Conservation (phyloP, 441 rosid species). For the Syzygium malaccense region DNA sequence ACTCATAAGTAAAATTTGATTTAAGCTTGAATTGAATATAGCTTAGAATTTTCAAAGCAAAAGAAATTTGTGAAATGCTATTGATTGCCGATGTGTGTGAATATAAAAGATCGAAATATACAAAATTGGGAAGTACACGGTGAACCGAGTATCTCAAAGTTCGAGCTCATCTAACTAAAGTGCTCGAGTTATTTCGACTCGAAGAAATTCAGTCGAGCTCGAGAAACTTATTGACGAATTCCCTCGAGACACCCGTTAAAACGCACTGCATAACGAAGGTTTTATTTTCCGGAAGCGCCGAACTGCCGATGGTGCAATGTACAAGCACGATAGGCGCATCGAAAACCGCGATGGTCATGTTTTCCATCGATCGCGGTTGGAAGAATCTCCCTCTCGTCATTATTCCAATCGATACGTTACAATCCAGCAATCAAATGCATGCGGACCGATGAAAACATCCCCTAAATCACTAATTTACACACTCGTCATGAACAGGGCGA, state of each 20-base stretch:
- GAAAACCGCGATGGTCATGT: not conserved
- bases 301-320: fast-evolving
- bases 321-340: not conserved
- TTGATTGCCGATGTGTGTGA: not conserved
- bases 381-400: not conserved
- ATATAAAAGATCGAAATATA: not conserved
- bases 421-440: too few relatives aligned
- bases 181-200: not conserved
- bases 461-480: too few relatives aligned
- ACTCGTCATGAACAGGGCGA: too few relatives aligned
- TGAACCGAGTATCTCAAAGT: not conserved
- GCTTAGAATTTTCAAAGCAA: fast-evolving
- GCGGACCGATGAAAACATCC: too few relatives aligned
- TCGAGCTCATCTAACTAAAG: fast-evolving
- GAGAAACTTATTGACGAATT: fast-evolving
- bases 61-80: fast-evolving
- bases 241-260: fast-evolving
- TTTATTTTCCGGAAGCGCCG: not conserved
- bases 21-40: not conserved
- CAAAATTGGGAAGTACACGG: too few relatives aligned
- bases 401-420: not conserved
- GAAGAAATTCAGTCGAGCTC: too few relatives aligned
- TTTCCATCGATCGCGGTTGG: not conserved
- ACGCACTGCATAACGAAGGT: not conserved
- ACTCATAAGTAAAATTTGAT: not conserved